A percentile compares a stretch with the other conserved stretches of the same genome.
phyloP scores from a whole-genome alignment of 208 protist species.

The Crithidia bombi region DNA sequence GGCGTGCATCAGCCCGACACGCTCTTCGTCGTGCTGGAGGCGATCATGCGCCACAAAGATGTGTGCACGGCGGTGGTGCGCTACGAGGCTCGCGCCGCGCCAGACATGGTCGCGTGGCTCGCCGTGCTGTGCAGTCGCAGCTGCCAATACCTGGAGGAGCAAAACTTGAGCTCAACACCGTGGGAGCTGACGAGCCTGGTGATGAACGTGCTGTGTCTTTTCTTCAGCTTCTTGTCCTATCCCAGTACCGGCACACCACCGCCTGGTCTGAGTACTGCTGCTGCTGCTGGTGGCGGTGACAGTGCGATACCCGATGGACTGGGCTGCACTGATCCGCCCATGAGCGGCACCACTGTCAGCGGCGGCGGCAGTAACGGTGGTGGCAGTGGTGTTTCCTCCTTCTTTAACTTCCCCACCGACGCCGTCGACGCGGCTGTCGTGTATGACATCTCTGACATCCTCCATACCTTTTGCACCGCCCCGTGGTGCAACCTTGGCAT shows the following conservation, averaged over 20 bases:
- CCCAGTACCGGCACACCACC: conserved; percentile 8
- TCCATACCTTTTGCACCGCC: conserved; percentile 62
- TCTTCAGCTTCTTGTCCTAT: conserved; percentile 43
- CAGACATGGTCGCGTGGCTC: conserved; percentile 55
- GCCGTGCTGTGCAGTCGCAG: conserved; percentile 50
- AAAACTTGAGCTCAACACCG: conserved; percentile 39
- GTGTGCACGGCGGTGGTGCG: conserved; percentile 42
- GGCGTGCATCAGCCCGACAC: conserved; percentile 73
- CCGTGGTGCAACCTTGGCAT: conserved; percentile 86
- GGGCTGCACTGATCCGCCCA: conserved; percentile 2
- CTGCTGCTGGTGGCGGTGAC: not conserved
- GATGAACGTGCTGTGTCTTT: conserved; percentile 46
- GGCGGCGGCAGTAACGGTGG: not conserved
- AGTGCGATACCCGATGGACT: not conserved
- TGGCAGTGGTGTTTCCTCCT: not conserved
- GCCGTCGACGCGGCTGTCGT: conserved; percentile 50
- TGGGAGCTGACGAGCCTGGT: conserved; percentile 67
- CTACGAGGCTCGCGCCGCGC: conserved; percentile 26
- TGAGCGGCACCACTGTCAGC: not conserved
- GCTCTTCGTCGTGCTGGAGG: conserved; percentile 58
- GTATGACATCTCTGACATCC: conserved; percentile 73
- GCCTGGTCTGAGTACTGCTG: not conserved
- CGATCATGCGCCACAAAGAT: conserved; percentile 36
- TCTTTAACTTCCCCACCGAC: conserved; percentile 48
- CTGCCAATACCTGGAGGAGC: conserved; percentile 49